Percentiles rank a stretch among this genome's conserved stretches.
These are phyloP conservation scores for Rhododendron molle DNA, from an alignment of 148 eudicot species.

Conservation along the genomic window DNA sequence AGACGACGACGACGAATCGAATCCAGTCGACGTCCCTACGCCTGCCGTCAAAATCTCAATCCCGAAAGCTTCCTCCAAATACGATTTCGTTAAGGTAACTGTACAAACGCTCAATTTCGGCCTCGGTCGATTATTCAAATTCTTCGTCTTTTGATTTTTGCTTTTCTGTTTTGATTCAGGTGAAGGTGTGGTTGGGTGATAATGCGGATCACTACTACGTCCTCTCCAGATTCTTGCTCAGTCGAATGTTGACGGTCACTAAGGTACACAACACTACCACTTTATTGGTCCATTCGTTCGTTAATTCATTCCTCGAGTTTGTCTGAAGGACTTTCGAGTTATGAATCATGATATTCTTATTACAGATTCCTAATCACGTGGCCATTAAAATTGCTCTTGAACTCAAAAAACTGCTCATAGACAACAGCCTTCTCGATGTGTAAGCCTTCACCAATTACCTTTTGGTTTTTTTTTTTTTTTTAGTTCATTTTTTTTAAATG, in stretches of 20 bases:
- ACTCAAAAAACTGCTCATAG: constrained; percentile 87
- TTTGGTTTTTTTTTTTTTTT: background rate
- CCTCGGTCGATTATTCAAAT: background rate
- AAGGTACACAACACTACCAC: constrained; percentile 39
- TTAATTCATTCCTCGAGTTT: background rate
- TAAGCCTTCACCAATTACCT: constrained; percentile 32
- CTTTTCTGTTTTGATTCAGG: constrained; percentile 36
- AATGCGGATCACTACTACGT: constrained; percentile 99
- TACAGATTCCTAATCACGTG: constrained; percentile 94
- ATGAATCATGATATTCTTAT: constrained; percentile 6
- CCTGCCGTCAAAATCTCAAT: constrained; percentile 39
- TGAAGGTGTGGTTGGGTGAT: constrained; percentile 96
- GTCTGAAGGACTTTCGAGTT: background rate
- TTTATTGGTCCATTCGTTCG: background rate
- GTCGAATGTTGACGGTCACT: constrained; percentile 96
- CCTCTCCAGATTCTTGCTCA: constrained; percentile 87
- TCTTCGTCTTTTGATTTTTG: background rate
- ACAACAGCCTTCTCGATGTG: constrained; percentile 97
- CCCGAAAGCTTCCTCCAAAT: constrained; percentile 88
- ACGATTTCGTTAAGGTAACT: constrained; percentile 89
- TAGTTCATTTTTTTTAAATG: background rate
- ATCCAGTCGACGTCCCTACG: constrained; percentile 9
- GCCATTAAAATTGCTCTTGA: constrained; percentile 96
- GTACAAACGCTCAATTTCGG: background rate
- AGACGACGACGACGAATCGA: constrained; percentile 25